phyloP scores from a whole-genome alignment of 2,329 filamentous ascomycete genomes.

The Trichoderma guizhouense region DNA sequence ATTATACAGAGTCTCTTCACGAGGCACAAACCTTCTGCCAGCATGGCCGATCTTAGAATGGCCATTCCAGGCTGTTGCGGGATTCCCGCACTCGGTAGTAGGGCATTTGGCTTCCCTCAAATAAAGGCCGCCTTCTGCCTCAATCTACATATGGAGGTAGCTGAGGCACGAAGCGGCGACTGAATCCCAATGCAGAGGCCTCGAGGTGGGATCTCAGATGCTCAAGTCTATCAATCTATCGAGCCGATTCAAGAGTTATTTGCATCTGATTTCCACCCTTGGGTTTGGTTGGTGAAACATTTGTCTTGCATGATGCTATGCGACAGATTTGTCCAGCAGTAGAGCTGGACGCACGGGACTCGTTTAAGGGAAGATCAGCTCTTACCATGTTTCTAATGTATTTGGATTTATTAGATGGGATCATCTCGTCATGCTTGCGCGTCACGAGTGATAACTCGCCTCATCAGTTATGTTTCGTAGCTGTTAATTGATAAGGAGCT shows the following conservation, averaged over 20 bases:
- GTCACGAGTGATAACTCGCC: neutral
- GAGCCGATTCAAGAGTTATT: neutral
- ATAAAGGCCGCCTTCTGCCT: neutral
- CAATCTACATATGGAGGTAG: neutral
- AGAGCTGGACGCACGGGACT: neutral
- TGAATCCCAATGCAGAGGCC: neutral
- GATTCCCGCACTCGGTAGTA: neutral
- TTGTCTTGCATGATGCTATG: neutral
- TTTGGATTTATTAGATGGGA: neutral
- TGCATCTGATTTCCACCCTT: neutral
- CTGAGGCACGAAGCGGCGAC: neutral
- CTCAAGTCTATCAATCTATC: neutral
- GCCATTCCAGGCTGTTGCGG: neutral
- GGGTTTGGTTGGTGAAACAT: neutral
- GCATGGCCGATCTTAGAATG: neutral
- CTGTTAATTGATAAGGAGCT: neutral
- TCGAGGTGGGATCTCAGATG: neutral
- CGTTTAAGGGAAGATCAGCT: neutral
- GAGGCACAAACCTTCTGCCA: neutral
- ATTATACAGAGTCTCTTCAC: neutral
- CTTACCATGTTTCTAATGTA: neutral
- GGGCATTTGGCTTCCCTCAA: neutral
- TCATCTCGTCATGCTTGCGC: neutral
- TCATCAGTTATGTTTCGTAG: neutral
- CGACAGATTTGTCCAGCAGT: neutral